Percentiles rank a stretch among this genome's conserved stretches.
phyloP scores from a whole-genome alignment of 805 yeast genomes.

The Spathaspora arborariae region DNA sequence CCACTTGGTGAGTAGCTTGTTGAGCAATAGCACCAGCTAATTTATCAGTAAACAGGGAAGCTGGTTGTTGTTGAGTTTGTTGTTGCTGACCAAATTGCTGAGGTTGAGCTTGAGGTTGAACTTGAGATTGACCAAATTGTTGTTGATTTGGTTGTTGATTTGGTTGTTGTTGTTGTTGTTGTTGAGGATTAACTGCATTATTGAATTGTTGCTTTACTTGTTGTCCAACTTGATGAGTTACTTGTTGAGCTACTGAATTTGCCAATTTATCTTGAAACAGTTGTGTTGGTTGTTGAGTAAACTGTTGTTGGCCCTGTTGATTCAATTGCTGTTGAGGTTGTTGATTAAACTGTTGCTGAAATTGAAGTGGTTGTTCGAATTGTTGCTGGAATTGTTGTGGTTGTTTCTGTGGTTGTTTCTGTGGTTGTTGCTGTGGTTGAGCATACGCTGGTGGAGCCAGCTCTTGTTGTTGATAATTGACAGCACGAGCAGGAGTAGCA shows the following conservation, averaged over 20 bases:
- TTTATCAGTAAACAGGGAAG: conserved; percentile 6
- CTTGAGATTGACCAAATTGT: no score
- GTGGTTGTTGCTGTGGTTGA: conserved; percentile 11
- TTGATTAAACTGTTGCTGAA: neutral
- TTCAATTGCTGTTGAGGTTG: neutral
- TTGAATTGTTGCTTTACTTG: conserved; percentile 7
- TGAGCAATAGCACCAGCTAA: conserved; percentile 2
- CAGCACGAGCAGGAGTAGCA: conserved; percentile 10
- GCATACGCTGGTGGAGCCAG: conserved; percentile 6
- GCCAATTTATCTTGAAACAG: conserved; percentile 1
- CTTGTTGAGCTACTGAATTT: conserved; percentile 4
- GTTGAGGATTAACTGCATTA: conserved; percentile 19
- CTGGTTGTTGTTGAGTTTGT: conserved; percentile 8
- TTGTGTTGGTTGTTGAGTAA: conserved; percentile 4
- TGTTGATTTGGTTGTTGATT: conserved; percentile 11
- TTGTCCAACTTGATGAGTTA: conserved; percentile 6
- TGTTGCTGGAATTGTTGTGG: conserved; percentile 1
- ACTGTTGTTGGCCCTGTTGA: conserved; percentile 2
- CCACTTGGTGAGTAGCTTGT: conserved; percentile 7
- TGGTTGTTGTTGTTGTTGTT: conserved; percentile 6
- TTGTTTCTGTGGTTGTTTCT: no score
- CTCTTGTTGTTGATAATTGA: conserved; percentile 6
- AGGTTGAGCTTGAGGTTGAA: neutral
- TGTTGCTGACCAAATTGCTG: neutral
- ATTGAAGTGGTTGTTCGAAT: conserved; percentile 5